Evolutionary conservation across 2,329 filamentous ascomycete genomes (phyloP), one percentile per base, ranked within the genome.

Genomic region (Sclerotinia trifoliorum): DNA sequence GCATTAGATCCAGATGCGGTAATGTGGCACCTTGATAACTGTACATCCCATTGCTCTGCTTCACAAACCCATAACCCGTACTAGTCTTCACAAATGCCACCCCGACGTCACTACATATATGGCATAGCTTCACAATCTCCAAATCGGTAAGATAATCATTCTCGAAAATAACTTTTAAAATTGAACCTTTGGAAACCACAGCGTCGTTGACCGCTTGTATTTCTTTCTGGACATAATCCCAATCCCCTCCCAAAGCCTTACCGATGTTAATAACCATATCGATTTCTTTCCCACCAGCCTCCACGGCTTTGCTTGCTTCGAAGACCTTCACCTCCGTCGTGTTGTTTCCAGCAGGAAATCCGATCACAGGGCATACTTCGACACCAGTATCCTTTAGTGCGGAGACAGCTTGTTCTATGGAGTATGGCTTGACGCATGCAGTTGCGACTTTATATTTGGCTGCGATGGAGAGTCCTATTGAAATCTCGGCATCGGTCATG

Each of bases 191-290:
- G n/a, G 75, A 73, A 0, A 74, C 73, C 3, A 87, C 84, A 0
- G 79, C 80, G 0, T 80, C 73, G 71, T 88, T 86, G 70, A 88
- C 77, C 42, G 75, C 73, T 0, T 76, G 73, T 61, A 88, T 84
- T 73, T 88, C 86, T 7, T 80, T 74, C 0, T 75, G 72, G 17
- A 88, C 84, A 70, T 87, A 88, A 8, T 79, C 80, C 85, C 85
- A 88, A 42, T 88, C 83, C 0, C 80, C 82, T 21, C 83, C 78
- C 0, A 87, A 80, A 0, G 80, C 85, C 71, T 88, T 87, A 46
- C 86, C 86, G 15, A 88, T 76, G 68, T 89, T 88, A 70, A 88
- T 79, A 1, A 88, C 85, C 83, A 88, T 84, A 74, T 88, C 86
- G 32, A 88, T 82, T 74, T 88, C 86, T 1, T 76, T 71, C 0